Base-by-base conservation (phyloP, 83 land plant species). In the Thuja plicata region DNA sequence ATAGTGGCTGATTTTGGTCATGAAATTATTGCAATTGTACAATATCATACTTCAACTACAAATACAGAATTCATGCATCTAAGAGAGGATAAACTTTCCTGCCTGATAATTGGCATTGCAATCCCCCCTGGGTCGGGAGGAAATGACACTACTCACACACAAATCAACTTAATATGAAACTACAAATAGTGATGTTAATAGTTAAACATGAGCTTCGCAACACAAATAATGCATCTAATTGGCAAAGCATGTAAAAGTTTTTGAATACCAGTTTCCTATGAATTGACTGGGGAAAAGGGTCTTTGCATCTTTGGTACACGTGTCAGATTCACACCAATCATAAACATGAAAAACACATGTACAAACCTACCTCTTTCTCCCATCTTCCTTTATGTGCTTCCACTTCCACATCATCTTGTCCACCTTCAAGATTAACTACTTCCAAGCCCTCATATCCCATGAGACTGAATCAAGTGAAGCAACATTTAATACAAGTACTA, bases 341-440 rank as follows among this genome's bases (percentile, higher is more conserved):
- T 37, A 24, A 38, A 38, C 40, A 38, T 38, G 40, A 38, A 38
- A 38, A n/a, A 50, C 43, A 81, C 50, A 86, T 13, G n/a, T 37
- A 17, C 37, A 40, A 17, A 74, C 91, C 76, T 27, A 94, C 99
- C 97, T 97, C 99, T 88, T 92, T 90, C 91, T 93, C 91, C 97
- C 97, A 97, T 91, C 99, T 93, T 89, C 99, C 99, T 89, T 88
- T 91, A 55, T 90, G 89, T 16, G 99, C 99, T 94, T 97, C 98
- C 90, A 93, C 99, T 88, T 96, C 97, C 38, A 94, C 99, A 94
- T 97, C 99, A 70, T 97, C 99, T 86, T 92, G 94, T 6, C 99
- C 95, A 66, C 99, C 99, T 54, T 97, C 99, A 11, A 98, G 99
- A 87, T 97, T 97, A 87, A 97, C 94, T 32, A 97, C 99, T 92